phyloP scores from a whole-genome alignment of 495 filamentous ascomycete genomes.

The Neurospora cerealis region DNA sequence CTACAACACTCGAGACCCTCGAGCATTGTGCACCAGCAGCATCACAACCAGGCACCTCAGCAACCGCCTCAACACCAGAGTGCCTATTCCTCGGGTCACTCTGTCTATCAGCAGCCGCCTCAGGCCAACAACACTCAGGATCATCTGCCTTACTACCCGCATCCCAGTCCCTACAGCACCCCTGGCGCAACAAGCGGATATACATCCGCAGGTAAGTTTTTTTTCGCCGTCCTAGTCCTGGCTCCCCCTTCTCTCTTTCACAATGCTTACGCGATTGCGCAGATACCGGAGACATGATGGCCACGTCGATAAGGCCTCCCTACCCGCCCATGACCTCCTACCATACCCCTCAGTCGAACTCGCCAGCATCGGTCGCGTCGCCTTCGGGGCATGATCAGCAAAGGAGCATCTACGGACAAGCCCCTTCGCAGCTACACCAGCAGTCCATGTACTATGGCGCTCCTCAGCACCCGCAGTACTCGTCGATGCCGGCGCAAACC shows the following conservation, averaged over 20 bases:
- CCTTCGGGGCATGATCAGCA: constrained; percentile 83
- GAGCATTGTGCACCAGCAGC: constrained; percentile 55
- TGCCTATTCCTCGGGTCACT: constrained; percentile 50
- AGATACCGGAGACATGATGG: constrained; percentile 92
- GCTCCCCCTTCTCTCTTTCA: background rate
- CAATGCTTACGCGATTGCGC: constrained; percentile 18
- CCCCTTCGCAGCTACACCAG: constrained; percentile 64
- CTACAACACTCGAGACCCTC: constrained; percentile 54
- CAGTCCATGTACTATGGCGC: constrained; percentile 62
- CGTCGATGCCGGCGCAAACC: constrained; percentile 54
- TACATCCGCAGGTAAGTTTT: constrained; percentile 64
- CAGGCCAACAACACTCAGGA: constrained; percentile 48
- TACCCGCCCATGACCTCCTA: constrained; percentile 79
- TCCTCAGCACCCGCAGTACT: constrained; percentile 51
- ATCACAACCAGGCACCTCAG: constrained; percentile 42
- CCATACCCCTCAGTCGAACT: constrained; percentile 91
- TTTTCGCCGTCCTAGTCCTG: constrained; percentile 10
- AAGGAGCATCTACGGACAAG: constrained; percentile 73
- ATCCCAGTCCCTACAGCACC: constrained; percentile 66
- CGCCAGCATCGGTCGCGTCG: constrained; percentile 90
- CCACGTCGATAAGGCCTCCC: constrained; percentile 69
- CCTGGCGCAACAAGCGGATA: constrained; percentile 60
- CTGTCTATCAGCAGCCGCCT: constrained; percentile 41
- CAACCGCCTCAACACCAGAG: constrained; percentile 40
- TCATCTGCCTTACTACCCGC: constrained; percentile 56